Evolutionary conservation across 2,329 filamentous ascomycete species (phyloP).

Genomic region (Cyclaneusma minus): DNA sequence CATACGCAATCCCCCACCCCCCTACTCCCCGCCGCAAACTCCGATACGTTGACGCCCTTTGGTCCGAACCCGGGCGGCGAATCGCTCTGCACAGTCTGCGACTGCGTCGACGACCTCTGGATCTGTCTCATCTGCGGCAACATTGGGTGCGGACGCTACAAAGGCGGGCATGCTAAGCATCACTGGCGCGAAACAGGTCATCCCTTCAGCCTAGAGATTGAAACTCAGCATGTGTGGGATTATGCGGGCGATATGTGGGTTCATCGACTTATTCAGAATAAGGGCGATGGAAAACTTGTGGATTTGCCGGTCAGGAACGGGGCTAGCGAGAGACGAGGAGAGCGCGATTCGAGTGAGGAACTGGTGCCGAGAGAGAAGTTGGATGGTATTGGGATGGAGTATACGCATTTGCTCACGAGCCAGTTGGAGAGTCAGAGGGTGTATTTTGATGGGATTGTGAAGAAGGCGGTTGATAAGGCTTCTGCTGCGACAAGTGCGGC

Average conservation of each 20-base stretch:
- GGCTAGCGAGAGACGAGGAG: slow-evolving; percentile 15
- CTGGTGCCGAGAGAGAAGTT: slow-evolving; percentile 55
- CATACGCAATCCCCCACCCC: slow-evolving; percentile 47
- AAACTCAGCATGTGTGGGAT: slow-evolving; percentile 94
- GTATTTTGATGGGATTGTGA: slow-evolving; percentile 88
- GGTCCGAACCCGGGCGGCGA: slow-evolving; percentile 43
- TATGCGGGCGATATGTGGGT: slow-evolving; percentile 94
- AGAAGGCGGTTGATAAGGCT: slow-evolving; percentile 81
- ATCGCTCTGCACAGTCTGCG: slow-evolving; percentile 68
- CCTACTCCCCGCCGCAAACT: slow-evolving; percentile 12
- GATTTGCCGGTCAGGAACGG: slow-evolving; percentile 56
- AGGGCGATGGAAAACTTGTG: slow-evolving; percentile 85
- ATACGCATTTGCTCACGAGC: slow-evolving; percentile 81
- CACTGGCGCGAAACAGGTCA: slow-evolving; percentile 86
- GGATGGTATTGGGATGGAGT: slow-evolving; percentile 77
- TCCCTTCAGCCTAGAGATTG: slow-evolving; percentile 82
- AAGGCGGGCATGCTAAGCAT: slow-evolving; percentile 80
- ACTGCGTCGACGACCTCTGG: slow-evolving; percentile 73
- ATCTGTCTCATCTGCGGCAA: slow-evolving; percentile 89
- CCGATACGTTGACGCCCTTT: slow-evolving; percentile 31
- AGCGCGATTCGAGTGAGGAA: slow-evolving; percentile 33
- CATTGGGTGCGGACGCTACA: slow-evolving; percentile 87
- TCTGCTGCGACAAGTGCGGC: slow-evolving; percentile 54
- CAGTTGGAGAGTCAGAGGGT: slow-evolving; percentile 85
- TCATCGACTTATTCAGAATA: slow-evolving; percentile 85